A percentile compares a stretch with the other conserved stretches of the same genome.
Evolutionary conservation across 2,329 filamentous ascomycete genomes (phyloP).

Genomic region (Elsinoe ampelina): DNA sequence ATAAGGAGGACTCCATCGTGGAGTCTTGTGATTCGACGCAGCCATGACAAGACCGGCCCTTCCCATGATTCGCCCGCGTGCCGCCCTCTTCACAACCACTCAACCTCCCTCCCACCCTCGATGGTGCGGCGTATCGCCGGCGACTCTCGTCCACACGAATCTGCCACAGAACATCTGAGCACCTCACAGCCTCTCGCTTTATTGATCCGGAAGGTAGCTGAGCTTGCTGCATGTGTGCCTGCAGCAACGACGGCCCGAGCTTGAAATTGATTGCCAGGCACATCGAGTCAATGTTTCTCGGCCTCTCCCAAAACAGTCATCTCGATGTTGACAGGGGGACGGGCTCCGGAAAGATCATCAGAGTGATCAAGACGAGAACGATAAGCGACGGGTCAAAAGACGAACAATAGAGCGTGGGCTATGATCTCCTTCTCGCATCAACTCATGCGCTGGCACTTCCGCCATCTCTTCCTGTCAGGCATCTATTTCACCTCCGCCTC

Average conservation of each 20-base stretch:
- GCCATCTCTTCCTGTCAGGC: not conserved
- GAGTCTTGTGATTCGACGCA: conserved; percentile 4
- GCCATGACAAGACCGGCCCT: not conserved
- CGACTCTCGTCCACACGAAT: not conserved
- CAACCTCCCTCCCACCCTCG: not conserved
- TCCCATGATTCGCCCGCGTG: conserved; percentile 10
- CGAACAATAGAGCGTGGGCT: not conserved
- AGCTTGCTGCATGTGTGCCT: not conserved
- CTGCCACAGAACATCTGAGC: not conserved
- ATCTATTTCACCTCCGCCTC: not conserved
- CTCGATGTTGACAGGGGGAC: not conserved
- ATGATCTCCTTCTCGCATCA: not conserved
- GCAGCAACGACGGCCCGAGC: not conserved
- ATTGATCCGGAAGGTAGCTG: not conserved
- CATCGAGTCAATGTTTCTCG: not conserved
- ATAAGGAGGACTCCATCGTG: not conserved
- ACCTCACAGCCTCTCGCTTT: not conserved
- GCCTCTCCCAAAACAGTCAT: not conserved
- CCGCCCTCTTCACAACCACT: conserved; percentile 2
- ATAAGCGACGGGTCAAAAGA: not conserved
- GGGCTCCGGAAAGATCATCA: not conserved
- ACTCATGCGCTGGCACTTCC: not conserved
- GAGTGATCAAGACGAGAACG: not conserved
- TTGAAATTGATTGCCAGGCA: not conserved
- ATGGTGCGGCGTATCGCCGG: conserved; percentile 10